A percentile compares a stretch with the other conserved stretches of the same genome.
phyloP scores from a whole-genome alignment of 768 basidiomycete genomes.

The Leucosporidium scottii region DNA sequence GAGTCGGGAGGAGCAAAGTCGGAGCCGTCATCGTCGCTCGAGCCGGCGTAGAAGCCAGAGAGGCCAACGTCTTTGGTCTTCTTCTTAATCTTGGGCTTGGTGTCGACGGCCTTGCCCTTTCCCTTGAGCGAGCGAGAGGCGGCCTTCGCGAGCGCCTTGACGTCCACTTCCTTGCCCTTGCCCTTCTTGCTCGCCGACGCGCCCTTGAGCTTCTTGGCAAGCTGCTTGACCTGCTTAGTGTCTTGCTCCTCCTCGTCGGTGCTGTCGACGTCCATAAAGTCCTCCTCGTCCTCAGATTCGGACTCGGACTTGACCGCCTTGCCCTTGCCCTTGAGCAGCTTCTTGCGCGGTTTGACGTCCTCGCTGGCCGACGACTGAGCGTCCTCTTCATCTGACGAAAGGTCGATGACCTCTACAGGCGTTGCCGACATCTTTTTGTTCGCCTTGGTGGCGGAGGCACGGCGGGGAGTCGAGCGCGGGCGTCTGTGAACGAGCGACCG shows the following conservation, averaged over 20 bases:
- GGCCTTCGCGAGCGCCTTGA: slow-evolving; percentile 9
- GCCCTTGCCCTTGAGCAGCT: slow-evolving; percentile 14
- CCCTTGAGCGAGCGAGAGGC: slow-evolving; percentile 3
- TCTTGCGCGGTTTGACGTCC: not conserved
- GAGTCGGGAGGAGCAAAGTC: slow-evolving; percentile 15
- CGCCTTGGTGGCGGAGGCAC: slow-evolving; percentile 1
- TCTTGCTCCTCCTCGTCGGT: slow-evolving; percentile 12
- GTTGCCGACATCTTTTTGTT: not conserved
- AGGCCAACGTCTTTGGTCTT: not conserved
- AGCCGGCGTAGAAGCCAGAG: slow-evolving; percentile 7
- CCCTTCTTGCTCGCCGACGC: not conserved
- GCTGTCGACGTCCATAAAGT: not conserved
- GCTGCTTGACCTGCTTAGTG: slow-evolving; percentile 8
- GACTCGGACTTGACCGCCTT: slow-evolving; percentile 8
- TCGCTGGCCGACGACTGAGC: not conserved
- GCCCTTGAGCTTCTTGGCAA: slow-evolving; percentile 9
- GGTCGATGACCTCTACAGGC: not conserved
- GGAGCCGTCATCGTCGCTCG: slow-evolving; percentile 15
- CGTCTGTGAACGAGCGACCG: not conserved
- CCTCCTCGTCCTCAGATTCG: not conserved
- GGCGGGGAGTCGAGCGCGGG: slow-evolving; percentile 6
- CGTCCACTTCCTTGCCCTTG: slow-evolving; percentile 19
- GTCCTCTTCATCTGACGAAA: slow-evolving; percentile 4
- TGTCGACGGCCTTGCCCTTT: slow-evolving; percentile 8
- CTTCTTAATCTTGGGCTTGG: not conserved